phyloP scores from a whole-genome alignment of 306 rosid genomes.

The Benincasa hispida region DNA sequence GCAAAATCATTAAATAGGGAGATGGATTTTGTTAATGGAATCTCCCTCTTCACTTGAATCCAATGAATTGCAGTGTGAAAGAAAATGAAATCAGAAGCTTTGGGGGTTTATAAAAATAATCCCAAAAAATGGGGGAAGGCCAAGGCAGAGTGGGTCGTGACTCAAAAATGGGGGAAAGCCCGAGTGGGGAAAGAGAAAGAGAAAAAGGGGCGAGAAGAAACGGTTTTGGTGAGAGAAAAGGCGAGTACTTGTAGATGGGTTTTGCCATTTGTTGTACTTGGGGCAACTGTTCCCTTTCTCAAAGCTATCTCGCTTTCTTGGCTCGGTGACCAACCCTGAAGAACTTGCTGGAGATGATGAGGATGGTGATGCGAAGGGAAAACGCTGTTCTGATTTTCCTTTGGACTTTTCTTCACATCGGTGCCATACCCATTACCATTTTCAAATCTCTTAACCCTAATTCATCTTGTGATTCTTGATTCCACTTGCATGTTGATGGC shows the following conservation, averaged over 20 bases:
- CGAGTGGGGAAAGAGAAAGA: conserved; percentile 23
- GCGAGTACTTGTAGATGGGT: conserved; percentile 5
- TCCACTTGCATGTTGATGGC: conserved; percentile 10
- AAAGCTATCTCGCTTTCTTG: conserved; percentile 12
- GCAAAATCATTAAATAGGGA: neutral
- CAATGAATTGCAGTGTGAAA: conserved; percentile 7
- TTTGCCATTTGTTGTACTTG: conserved; percentile 22
- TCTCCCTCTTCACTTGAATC: neutral
- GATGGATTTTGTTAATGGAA: neutral
- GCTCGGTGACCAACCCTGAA: conserved; percentile 1
- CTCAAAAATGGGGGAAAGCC: conserved; percentile 35
- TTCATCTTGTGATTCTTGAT: conserved; percentile 6
- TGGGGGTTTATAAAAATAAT: conserved; percentile 4
- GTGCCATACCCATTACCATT: neutral
- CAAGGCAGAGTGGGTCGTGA: conserved; percentile 20
- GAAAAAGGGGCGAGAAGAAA: neutral
- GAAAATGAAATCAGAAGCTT: neutral
- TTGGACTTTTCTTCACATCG: neutral
- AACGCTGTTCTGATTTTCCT: neutral
- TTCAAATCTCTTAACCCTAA: conserved; percentile 12
- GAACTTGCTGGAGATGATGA: neutral
- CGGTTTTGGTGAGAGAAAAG: conserved; percentile 3
- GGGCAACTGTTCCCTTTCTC: conserved; percentile 26
- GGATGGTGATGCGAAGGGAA: conserved; percentile 10
- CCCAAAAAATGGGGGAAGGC: conserved; percentile 31